These are phyloP conservation scores for Orobanche coerulescens DNA, from an alignment of 257 asterid species.

Conservation along the genomic window DNA sequence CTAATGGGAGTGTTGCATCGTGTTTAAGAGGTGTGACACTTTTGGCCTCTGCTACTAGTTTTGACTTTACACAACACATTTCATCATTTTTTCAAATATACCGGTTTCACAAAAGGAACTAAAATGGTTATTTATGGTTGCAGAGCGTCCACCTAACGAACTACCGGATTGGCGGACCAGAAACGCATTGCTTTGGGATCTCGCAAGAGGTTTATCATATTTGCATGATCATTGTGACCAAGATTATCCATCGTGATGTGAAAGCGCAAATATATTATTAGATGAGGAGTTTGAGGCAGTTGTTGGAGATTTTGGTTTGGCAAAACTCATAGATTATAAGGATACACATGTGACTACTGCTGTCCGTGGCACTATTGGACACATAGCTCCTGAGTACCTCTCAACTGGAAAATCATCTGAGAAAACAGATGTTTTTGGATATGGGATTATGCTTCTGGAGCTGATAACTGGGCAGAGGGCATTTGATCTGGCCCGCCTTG, in stretches of 20 bases:
- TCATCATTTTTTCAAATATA: too few species aligned
- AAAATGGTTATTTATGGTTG: slow-evolving; percentile 2
- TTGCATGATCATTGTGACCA: slow-evolving; percentile 53
- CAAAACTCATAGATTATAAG: slow-evolving; percentile 51
- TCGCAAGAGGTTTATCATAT: slow-evolving; percentile 46
- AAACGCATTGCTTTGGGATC: slow-evolving; percentile 51
- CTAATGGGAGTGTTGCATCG: slow-evolving; percentile 55
- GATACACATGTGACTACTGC: slow-evolving; percentile 53
- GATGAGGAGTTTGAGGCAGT: slow-evolving; percentile 55
- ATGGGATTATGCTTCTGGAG: slow-evolving; percentile 56
- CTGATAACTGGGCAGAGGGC: slow-evolving; percentile 55
- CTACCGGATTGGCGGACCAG: slow-evolving; percentile 45
- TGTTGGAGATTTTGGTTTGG: slow-evolving; percentile 52
- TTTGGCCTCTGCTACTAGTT: not conserved
- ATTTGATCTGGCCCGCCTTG: slow-evolving; percentile 53
- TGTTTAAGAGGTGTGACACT: slow-evolving; percentile 41
- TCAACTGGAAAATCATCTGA: slow-evolving; percentile 51
- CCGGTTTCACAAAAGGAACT: not conserved
- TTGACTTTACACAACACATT: not conserved
- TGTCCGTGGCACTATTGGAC: slow-evolving; percentile 48
- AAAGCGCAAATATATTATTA: slow-evolving; percentile 51
- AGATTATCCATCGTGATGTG: slow-evolving; percentile 49
- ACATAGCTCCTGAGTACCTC: slow-evolving; percentile 47
- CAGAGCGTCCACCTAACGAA: slow-evolving; percentile 45
- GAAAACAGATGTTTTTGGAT: slow-evolving; percentile 50